These are phyloP conservation scores for Fusarium udum DNA, from an alignment of 2,329 filamentous ascomycete genomes.

Conservation along the genomic window DNA sequence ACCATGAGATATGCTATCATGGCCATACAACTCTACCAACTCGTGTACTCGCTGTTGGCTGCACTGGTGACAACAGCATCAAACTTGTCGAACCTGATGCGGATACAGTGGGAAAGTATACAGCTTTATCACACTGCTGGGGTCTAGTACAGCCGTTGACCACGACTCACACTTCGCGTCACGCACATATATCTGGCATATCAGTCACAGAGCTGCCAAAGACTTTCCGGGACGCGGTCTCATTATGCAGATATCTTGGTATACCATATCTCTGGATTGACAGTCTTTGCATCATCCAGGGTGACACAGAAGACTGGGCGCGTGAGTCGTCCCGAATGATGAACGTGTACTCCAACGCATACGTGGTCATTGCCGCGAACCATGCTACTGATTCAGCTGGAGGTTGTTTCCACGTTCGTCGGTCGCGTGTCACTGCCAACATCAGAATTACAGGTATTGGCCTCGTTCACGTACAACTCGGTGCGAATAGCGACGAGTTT, in stretches of 20 bases:
- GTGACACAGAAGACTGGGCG: neutral
- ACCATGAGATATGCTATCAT: neutral
- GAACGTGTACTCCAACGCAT: neutral
- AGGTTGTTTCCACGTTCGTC: neutral
- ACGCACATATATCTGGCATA: neutral
- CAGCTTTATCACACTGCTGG: neutral
- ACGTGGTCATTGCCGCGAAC: neutral
- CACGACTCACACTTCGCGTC: neutral
- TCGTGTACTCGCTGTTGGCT: neutral
- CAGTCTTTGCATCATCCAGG: neutral
- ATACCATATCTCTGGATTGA: neutral
- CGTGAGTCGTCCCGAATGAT: neutral
- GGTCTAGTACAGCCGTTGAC: fast-evolving
- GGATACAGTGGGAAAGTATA: fast-evolving
- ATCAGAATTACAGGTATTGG: fast-evolving
- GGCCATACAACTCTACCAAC: fast-evolving
- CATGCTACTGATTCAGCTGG: fast-evolving
- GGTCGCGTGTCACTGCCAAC: fast-evolving
- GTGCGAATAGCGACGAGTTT: fast-evolving
- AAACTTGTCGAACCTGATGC: neutral
- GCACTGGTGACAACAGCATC: fast-evolving
- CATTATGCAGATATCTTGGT: fast-evolving
- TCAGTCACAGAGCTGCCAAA: neutral
- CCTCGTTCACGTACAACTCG: fast-evolving
- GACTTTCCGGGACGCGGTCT: fast-evolving